Evolutionary conservation across 2,329 filamentous ascomycete genomes (phyloP), one percentile per base, ranked within the genome.

Genomic region (Chalaropsis ovoidea): DNA sequence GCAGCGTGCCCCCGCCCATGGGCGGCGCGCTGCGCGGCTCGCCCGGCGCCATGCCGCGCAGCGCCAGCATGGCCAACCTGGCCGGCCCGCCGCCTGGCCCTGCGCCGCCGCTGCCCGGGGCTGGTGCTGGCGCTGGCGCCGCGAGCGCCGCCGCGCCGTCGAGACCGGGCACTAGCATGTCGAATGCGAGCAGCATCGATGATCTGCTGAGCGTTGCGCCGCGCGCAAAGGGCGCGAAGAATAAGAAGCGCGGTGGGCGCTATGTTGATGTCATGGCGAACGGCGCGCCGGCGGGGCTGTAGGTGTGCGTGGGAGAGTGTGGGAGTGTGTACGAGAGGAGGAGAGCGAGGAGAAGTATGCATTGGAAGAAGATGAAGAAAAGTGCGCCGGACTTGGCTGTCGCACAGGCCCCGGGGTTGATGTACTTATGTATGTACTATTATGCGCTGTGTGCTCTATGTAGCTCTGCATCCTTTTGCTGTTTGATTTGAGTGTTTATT

Each of bases 261-360:
- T 99, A 99, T 79, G 86, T 99, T 39, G 94, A 99, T 81, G 90
- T 99, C 68, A 96, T 97, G 91, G 88, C 88, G 10, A 86, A 89
- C 56, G 63, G 63, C 4, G 22, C 41, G 19, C 49, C 63, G 54
- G 39, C 35, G 31, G 61, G 61, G 2, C 41, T 62, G 43, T 47
- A 47, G 24, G 35, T 19, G 15, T 13, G 31, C 7, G 58, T 62
- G 22, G 47, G 19, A 49, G n/a, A 10, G 13, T 13, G 47, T 6
- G 47, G n/a, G 13, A 10, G 13, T 13, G 47, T 6, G 47, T 5
- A 11, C 4, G 19, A 4, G 13, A 49, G 47, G n/a, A 11, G 7
- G 47, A 22, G 22, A 49, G 22, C 8, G 5, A 47, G 45, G 22
- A 47, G n/a, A 3, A 47, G 4, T 6, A 47, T 47, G n/a, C n/a